Percentiles rank a stretch among this genome's conserved stretches.
These are phyloP conservation scores for Coniochaeta sp. DNA, from an alignment of 2,329 filamentous ascomycete species.

Conservation along the genomic window DNA sequence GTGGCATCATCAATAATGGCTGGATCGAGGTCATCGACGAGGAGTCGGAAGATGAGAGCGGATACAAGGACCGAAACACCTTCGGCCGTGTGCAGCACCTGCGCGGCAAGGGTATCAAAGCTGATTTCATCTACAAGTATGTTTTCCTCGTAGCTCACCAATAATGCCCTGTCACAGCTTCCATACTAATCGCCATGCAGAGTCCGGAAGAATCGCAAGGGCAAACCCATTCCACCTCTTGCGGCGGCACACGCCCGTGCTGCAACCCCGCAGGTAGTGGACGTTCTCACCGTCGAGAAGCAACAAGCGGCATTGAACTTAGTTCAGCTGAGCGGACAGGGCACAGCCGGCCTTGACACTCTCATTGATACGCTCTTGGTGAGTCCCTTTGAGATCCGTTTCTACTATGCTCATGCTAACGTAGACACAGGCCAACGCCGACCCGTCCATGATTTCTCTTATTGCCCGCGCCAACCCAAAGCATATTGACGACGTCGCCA, in stretches of 20 bases:
- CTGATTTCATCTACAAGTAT: constrained; percentile 65
- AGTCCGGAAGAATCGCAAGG: constrained; percentile 19
- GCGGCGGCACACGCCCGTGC: not conserved
- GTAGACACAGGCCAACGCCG: constrained; percentile 33
- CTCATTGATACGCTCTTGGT: constrained; percentile 58
- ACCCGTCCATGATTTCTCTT: constrained; percentile 34
- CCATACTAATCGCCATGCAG: constrained; percentile 11
- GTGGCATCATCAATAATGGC: constrained; percentile 65
- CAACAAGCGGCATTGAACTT: constrained; percentile 62
- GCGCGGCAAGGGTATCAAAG: constrained; percentile 55
- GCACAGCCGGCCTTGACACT: constrained; percentile 40
- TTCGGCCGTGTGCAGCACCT: constrained; percentile 61
- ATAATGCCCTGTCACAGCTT: not conserved
- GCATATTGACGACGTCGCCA: constrained; percentile 28
- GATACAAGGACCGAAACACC: constrained; percentile 50
- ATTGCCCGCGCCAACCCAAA: constrained; percentile 40
- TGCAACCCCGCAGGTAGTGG: constrained; percentile 9
- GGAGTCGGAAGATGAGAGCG: constrained; percentile 44
- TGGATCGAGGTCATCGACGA: constrained; percentile 63
- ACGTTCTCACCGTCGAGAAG: constrained; percentile 45
- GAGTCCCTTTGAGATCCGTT: constrained; percentile 26
- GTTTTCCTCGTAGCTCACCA: constrained; percentile 15
- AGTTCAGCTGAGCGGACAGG: constrained; percentile 44
- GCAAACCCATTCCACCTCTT: constrained; percentile 24
- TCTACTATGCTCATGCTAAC: not conserved